Conservation (phyloP, 2,329 filamentous ascomycete species). For the Nigrospora sphaerica region DNA sequence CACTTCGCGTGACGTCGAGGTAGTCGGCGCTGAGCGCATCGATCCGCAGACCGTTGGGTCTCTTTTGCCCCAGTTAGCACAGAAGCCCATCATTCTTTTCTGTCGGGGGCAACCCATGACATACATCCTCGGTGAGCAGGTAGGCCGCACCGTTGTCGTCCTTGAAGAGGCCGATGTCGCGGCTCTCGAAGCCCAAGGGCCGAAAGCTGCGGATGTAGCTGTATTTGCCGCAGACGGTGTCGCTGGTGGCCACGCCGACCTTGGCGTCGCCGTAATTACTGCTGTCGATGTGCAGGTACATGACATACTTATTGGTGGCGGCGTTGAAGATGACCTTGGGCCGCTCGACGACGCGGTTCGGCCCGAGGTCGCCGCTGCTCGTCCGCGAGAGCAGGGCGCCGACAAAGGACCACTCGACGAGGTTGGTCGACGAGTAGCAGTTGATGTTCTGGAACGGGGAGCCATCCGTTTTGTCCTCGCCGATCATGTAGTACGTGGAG, state of each 20-base stretch:
- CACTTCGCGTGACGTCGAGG: conserved; percentile 38
- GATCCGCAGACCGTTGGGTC: conserved; percentile 50
- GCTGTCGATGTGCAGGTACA: conserved; percentile 63
- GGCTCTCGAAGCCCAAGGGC: conserved; percentile 41
- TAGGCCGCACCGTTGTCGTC: conserved; percentile 56
- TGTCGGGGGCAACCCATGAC: conserved; percentile 9
- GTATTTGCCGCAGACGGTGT: conserved; percentile 55
- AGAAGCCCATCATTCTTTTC: neutral
- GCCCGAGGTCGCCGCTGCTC: conserved; percentile 47
- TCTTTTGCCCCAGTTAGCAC: conserved; percentile 25
- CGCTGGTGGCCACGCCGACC: conserved; percentile 55
- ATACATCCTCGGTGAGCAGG: conserved; percentile 55
- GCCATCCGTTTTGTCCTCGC: conserved; percentile 62
- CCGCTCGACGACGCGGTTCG: conserved; percentile 55
- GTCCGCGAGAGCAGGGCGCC: conserved; percentile 50
- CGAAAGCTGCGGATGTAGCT: conserved; percentile 27
- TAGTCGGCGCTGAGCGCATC: conserved; percentile 50
- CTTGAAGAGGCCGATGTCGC: conserved; percentile 54
- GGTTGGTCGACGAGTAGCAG: conserved; percentile 57
- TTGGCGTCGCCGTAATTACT: conserved; percentile 55
- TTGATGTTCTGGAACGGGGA: conserved; percentile 57
- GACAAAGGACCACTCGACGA: conserved; percentile 58
- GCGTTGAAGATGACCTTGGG: conserved; percentile 65
- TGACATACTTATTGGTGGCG: conserved; percentile 55
- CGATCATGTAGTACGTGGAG: conserved; percentile 58